These are phyloP conservation scores for Didymella keratinophila DNA, from an alignment of 2,329 filamentous ascomycete species.

Conservation along the genomic window DNA sequence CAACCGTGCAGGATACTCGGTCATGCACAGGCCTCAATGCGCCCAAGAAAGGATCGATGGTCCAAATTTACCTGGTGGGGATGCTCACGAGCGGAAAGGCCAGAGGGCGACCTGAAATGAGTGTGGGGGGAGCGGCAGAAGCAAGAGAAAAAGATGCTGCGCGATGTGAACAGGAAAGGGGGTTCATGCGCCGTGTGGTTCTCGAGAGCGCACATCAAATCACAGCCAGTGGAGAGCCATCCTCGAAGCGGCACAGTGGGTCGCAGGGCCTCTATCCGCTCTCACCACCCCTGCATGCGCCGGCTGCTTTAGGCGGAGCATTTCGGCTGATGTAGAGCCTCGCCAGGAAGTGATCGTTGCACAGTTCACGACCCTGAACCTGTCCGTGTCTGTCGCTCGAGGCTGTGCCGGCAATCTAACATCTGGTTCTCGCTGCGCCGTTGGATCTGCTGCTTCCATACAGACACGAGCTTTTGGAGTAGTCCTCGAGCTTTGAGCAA, in stretches of 20 bases:
- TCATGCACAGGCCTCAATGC: conserved; percentile 15
- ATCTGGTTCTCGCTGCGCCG: neutral
- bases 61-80: conserved; percentile 9
- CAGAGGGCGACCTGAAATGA: conserved; percentile 7
- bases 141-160: conserved; percentile 4
- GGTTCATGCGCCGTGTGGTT: conserved; percentile 10
- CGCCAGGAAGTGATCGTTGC: conserved; percentile 7
- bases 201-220: conserved; percentile 7
- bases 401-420: neutral
- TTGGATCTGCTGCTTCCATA: neutral
- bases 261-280: conserved; percentile 7
- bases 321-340: neutral
- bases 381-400: neutral
- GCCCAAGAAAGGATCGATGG: conserved; percentile 15
- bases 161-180: conserved; percentile 12
- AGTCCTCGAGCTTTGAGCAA: neutral
- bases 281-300: conserved; percentile 11
- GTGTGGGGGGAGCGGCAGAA: conserved; percentile 17
- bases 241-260: conserved; percentile 14
- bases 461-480: conserved; percentile 2
- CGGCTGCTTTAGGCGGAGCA: conserved; percentile 1
- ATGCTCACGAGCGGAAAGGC: conserved; percentile 12
- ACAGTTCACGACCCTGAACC: neutral
- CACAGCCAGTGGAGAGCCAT: conserved; percentile 6
- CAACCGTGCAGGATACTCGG: conserved; percentile 16